Base-by-base conservation (phyloP, 2,329 filamentous ascomycete species). In the Colletotrichum lini region DNA sequence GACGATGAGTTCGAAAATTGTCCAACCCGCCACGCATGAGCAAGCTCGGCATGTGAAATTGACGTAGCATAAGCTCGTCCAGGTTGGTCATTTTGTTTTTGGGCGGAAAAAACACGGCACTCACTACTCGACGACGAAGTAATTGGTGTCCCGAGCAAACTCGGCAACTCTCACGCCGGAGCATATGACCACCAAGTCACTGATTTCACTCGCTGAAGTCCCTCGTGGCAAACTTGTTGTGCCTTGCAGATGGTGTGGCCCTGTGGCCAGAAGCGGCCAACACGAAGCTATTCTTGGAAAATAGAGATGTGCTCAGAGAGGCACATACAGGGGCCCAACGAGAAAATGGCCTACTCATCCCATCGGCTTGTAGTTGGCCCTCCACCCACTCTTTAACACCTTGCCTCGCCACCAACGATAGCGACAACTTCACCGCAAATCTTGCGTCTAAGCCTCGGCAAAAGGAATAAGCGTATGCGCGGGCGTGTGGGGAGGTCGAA, bases 1-100 rank as follows among this genome's bases (percentile, higher is more conserved):
- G 80, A 75, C 81, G 74, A 64, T 76, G 68, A 75, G 30, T 16
- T 26, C 40, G 18, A n/a, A 26, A 61, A 8, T 30, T 30, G 30
- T 10, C 26, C 30, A 21, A 12, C 38, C 9, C 7, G 16, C 8
- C 15, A 35, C n/a, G 12, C 35, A 62, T 16, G 38, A 30, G 44
- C 56, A 21, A 50, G 42, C 26, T 35, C n/a, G 26, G 44, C 26
- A 9, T 54, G 42, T 21, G 42, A 53, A 47, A 16, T 26, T 38
- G 16, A 50, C 30, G 4, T 40, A 18, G 35, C n/a, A 18, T 49
- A 18, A 49, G 44, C 44, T 21, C 47, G 44, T n/a, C 26, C 30
- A 56, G n/a, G 18, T 44, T 12, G 30, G 16, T 26, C 38, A 44
- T 42, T 30, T 30, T 42, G 1, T 30, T 13, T 26, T 12, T 44